Percentiles rank a stretch among this genome's conserved stretches.
Conservation (phyloP, 306 rosid genomes). For the Sindora glabra region DNA sequence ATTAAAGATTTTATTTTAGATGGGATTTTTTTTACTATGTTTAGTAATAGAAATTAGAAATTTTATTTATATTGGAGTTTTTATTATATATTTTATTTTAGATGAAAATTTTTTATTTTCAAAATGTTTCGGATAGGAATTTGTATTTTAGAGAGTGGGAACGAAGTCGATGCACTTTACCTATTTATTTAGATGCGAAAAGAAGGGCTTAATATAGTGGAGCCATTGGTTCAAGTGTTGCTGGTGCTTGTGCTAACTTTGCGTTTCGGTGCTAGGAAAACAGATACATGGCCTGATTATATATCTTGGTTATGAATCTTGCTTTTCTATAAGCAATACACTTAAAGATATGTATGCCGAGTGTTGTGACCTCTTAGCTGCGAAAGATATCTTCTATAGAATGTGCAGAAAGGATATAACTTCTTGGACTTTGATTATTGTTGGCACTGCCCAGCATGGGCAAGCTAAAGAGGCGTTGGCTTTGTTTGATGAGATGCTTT, state of each 20-base stretch:
- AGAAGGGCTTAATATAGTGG: conserved; percentile 47
- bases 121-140: conserved; percentile 44
- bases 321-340: conserved; percentile 71
- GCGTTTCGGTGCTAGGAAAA: conserved; percentile 70
- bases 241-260: conserved; percentile 72
- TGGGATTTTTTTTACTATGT: no score
- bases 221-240: conserved; percentile 72
- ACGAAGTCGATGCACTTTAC: conserved; percentile 41
- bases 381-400: conserved; percentile 42
- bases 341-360: conserved; percentile 84
- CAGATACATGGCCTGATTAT: conserved; percentile 60
- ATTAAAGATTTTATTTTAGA: no score
- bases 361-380: conserved; percentile 69
- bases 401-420: conserved; percentile 60
- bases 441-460: conserved; percentile 79
- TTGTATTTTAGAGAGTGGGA: conserved; percentile 75
- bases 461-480: conserved; percentile 61
- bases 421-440: conserved; percentile 92
- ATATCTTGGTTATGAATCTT: conserved; percentile 64
- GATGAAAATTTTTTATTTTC: no score
- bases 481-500: conserved; percentile 63
- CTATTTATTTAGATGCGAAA: conserved; percentile 64
- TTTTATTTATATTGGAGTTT: no score
- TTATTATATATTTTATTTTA: no score
- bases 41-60: no score